Base-by-base conservation (phyloP, 2,329 filamentous ascomycete genomes). In the Neonectria hederae region DNA sequence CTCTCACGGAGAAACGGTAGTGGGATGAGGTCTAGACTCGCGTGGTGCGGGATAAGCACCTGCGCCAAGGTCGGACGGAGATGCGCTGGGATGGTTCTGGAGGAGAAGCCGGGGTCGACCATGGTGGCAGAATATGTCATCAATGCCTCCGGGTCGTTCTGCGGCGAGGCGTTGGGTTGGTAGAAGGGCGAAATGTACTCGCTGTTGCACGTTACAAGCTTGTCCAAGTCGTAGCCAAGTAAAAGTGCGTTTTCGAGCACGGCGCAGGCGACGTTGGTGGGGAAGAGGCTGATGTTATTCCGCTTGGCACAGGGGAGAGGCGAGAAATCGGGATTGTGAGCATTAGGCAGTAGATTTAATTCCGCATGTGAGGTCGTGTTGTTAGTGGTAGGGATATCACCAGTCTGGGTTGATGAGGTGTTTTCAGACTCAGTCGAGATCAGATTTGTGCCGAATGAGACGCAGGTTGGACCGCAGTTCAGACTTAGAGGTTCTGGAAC, bases 61-160 rank as follows among this genome's bases (percentile, higher is more conserved):
- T 76, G 74, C 0, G 70, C 67, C 38, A 74, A 55, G 1, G 74
- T 76, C 5, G 74, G 74, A 0, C 66, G 67, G 0, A 76, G 65
- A 10, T 75, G 65, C 0, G 45, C 0, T 2, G 74, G 74, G 1
- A 72, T 58, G 8, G 17, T 24, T 8, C 14, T 55, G 5, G 51
- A 63, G 2, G 46, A 58, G 19, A 22, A 32, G 3, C 46, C 65
- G 0, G 65, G 35, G 4, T 51, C 46, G 2, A 54, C 17, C 0
- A 60, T 49, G 0, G 45, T 22, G 1, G 54, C 45, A 0, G 43
- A 59, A 2, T 59, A 56, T 8, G 54, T 40, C 1, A 66, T 14
- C 0, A 75, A 62, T 1, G 54, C n/a, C 1, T 53, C 21, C 3
- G 66, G 65, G 2, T 70, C 55, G 0, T 48, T 49, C 0, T 54